Evolutionary conservation across 345 rosid genomes (phyloP).

Genomic region (Hirschfeldia incana): DNA sequence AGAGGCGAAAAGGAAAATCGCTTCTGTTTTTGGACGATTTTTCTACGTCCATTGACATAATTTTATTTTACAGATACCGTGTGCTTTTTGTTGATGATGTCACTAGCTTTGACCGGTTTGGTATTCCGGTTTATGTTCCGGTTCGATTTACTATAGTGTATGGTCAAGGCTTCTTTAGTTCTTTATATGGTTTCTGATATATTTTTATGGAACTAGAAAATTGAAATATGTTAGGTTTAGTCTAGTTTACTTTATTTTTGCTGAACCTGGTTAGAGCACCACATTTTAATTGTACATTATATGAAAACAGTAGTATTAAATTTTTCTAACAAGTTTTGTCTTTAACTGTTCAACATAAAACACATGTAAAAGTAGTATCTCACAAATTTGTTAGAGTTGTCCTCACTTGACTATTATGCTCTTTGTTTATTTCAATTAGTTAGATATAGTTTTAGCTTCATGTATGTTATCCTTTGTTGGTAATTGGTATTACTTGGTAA

Average conservation of each 20-base stretch:
- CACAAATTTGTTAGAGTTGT: too few species aligned
- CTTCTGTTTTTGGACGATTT: not conserved
- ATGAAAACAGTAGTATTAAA: too few species aligned
- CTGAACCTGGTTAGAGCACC: too few species aligned
- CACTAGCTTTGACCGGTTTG: constrained; percentile 26
- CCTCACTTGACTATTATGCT: too few species aligned
- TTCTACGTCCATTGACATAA: constrained; percentile 11
- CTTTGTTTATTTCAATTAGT: too few species aligned
- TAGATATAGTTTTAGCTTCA: not conserved
- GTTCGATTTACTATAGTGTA: not conserved
- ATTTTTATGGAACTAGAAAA: too few species aligned
- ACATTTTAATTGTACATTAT: too few species aligned
- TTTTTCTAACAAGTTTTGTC: too few species aligned
- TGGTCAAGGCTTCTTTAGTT: too few species aligned
- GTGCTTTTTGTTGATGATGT: constrained; percentile 17
- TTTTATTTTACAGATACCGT: not conserved
- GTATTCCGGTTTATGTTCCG: not conserved
- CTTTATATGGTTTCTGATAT: not conserved
- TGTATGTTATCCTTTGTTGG: not conserved
- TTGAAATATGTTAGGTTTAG: not conserved
- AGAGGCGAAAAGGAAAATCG: not conserved
- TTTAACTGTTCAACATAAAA: too few species aligned
- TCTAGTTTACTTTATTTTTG: too few species aligned
- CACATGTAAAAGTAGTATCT: too few species aligned
- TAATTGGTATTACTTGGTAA: not conserved